Percentiles rank a stretch among this genome's conserved stretches.
phyloP scores from a whole-genome alignment of 1,284 basidiomycete species.

The Phylloporus sp. region DNA sequence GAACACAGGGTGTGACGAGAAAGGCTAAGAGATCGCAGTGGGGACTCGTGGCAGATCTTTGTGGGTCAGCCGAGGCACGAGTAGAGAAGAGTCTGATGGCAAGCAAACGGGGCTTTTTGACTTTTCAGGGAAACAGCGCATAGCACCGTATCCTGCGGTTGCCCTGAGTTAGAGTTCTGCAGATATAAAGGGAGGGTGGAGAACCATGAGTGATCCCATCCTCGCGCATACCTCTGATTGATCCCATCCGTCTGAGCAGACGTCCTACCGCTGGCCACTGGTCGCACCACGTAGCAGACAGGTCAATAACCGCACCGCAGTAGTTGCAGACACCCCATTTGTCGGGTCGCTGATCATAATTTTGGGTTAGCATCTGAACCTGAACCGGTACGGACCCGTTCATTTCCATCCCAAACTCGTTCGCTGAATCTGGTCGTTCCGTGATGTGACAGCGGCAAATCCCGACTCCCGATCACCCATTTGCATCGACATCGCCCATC shows the following conservation, averaged over 20 bases:
- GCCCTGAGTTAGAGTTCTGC: slow-evolving; percentile 41
- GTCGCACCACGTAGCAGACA: background rate
- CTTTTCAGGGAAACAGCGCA: slow-evolving; percentile 37
- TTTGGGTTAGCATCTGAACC: slow-evolving; percentile 9
- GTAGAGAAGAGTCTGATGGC: slow-evolving; percentile 30
- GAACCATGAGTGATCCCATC: slow-evolving; percentile 22
- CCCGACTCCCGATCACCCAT: slow-evolving; percentile 63
- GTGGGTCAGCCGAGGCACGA: slow-evolving; percentile 41
- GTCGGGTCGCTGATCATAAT: slow-evolving; percentile 25
- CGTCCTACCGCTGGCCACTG: background rate
- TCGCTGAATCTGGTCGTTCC: slow-evolving; percentile 43
- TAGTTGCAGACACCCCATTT: too few species aligned
- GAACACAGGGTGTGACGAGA: slow-evolving; percentile 41
- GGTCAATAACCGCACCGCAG: too few species aligned
- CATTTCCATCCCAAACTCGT: slow-evolving; percentile 24
- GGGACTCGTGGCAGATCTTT: slow-evolving; percentile 35
- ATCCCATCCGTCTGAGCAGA: slow-evolving; percentile 1
- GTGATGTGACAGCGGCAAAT: slow-evolving; percentile 51
- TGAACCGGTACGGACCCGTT: slow-evolving; percentile 42
- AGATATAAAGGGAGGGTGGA: slow-evolving; percentile 39
- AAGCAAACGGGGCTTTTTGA: slow-evolving; percentile 36
- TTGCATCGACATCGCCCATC: slow-evolving; percentile 42
- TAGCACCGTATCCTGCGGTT: slow-evolving; percentile 32
- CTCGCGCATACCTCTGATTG: slow-evolving; percentile 8
- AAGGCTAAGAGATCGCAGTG: slow-evolving; percentile 36